A percentile compares a stretch with the other conserved stretches of the same genome.
Evolutionary conservation across 371 early-diverging fungal species (phyloP).

Genomic region (Mortierella sp.): DNA sequence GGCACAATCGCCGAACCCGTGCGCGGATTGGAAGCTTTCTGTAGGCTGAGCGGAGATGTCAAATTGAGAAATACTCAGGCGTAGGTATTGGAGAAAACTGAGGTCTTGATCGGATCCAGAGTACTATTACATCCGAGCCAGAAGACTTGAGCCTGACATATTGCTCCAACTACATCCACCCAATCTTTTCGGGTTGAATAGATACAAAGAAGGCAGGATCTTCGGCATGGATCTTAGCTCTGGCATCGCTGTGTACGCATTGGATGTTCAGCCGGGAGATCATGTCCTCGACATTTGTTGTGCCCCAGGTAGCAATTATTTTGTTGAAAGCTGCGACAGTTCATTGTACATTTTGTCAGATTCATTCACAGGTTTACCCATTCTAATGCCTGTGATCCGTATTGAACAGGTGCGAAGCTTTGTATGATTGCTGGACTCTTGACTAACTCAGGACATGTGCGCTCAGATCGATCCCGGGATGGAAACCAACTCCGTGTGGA

Average conservation of each 20-base stretch:
- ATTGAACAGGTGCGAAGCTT: slow-evolving; percentile 79
- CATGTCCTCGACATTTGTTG: slow-evolving; percentile 87
- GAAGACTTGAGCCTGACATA: background rate
- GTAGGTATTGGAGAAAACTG: slow-evolving; percentile 18
- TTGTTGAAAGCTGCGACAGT: background rate
- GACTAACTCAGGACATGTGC: slow-evolving; percentile 57
- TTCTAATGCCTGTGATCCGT: background rate
- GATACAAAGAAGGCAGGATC: slow-evolving; percentile 59
- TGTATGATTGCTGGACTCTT: slow-evolving; percentile 83
- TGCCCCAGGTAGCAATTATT: slow-evolving; percentile 64
- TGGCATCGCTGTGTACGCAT: slow-evolving; percentile 77
- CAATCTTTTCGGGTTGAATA: background rate
- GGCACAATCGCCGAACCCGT: slow-evolving; percentile 51
- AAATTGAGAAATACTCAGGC: slow-evolving; percentile 47
- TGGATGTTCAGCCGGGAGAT: slow-evolving; percentile 72
- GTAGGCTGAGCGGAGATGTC: slow-evolving; percentile 27
- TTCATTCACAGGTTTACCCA: background rate
- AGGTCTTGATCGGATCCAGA: background rate
- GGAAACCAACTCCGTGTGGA: slow-evolving; percentile 40
- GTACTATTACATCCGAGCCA: background rate
- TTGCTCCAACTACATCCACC: background rate
- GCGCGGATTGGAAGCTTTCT: slow-evolving; percentile 47
- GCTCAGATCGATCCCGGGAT: slow-evolving; percentile 28
- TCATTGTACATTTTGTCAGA: background rate
- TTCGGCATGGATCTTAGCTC: slow-evolving; percentile 92